Base-by-base conservation (phyloP, 805 yeast species). In the Tanozyma kutaoensis region DNA sequence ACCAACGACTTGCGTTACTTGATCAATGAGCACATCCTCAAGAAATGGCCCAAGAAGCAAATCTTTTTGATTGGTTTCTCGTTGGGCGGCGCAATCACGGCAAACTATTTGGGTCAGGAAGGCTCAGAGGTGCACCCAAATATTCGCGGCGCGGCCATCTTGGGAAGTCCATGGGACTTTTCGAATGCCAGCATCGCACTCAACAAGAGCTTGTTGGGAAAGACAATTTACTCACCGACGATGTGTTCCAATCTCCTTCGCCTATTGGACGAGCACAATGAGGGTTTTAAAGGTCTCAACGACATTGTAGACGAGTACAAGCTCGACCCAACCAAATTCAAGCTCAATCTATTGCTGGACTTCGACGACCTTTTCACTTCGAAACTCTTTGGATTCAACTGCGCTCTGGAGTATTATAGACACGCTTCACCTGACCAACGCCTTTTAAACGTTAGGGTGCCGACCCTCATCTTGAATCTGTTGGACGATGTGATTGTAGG, bases 121-220 rank as follows among this genome's bases (percentile, higher is more conserved):
- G 52, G 49, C 18, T 45, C 38, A 18, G 63, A 62, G 4, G 68
- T 64, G 2, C 51, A 66, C 27, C 45, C 65, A 1, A 63, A 63
- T 29, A 57, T 76, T 30, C 58, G 63, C 22, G 74, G 76, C 5
- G 76, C 82, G 3, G 59, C 69, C 10, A 50, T 71, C 8, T 50
- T 78, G 39, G 75, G 77, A 11, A 56, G 73, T 14, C 88, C 88
- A 8, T 79, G 86, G 86, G 81, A 78, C 46, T 57, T 79, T 43
- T 48, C 64, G 11, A 72, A 65, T 32, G 62, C 77, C 6, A 55
- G 62, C n/a, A 42, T 53, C 24, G 67, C 62, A 23, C 30, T 48
- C 15, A 38, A 47, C 19, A 64, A 58, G 30, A 57, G 60, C 9
- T 44, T 44, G 5, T 30, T 60, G 17, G 66, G 66, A n/a, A 42